Evolutionary conservation across 2,329 filamentous ascomycete species (phyloP).

Genomic region (Elsinoe necatrix): DNA sequence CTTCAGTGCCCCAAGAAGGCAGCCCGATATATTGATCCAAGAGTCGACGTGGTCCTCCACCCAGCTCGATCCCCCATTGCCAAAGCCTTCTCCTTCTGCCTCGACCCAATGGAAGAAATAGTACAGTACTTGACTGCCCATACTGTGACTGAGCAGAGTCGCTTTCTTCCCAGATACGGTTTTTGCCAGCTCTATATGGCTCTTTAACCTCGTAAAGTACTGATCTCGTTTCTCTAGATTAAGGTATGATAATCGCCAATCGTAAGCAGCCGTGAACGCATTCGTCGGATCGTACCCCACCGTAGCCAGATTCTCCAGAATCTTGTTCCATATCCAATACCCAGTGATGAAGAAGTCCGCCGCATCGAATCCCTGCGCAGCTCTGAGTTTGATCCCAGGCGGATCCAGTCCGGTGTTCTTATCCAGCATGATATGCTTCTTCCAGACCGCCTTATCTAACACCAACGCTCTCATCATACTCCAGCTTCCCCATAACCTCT

Average conservation of each 20-base stretch:
- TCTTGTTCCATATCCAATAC: slow-evolving; percentile 99
- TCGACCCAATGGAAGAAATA: slow-evolving; percentile 81
- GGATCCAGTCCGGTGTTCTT: slow-evolving; percentile 85
- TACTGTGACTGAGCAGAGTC: slow-evolving; percentile 85
- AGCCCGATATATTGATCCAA: slow-evolving; percentile 98
- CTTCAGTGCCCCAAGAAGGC: slow-evolving; percentile 93
- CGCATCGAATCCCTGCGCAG: slow-evolving; percentile 93
- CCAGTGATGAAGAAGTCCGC: slow-evolving; percentile 85
- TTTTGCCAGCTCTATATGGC: slow-evolving; percentile 77
- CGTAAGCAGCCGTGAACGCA: slow-evolving; percentile 63
- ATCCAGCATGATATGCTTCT: slow-evolving; percentile 94
- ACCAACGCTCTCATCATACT: slow-evolving; percentile 96
- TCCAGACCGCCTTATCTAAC: slow-evolving; percentile 89
- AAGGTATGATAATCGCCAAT: slow-evolving; percentile 85
- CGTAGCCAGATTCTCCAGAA: slow-evolving; percentile 90
- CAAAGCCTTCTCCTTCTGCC: slow-evolving; percentile 53
- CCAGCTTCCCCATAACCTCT: slow-evolving; percentile 95
- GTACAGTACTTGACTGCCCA: slow-evolving; percentile 92
- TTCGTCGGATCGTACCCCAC: slow-evolving; percentile 89
- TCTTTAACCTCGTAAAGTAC: slow-evolving; percentile 86
- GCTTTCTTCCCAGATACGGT: slow-evolving; percentile 68
- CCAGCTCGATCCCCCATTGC: slow-evolving; percentile 76
- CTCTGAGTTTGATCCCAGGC: slow-evolving; percentile 77
- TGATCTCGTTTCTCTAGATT: slow-evolving; percentile 87
- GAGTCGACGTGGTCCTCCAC: slow-evolving; percentile 83